Conservation (phyloP, 1,284 basidiomycete genomes). For the Apiotrichum gamsii region DNA sequence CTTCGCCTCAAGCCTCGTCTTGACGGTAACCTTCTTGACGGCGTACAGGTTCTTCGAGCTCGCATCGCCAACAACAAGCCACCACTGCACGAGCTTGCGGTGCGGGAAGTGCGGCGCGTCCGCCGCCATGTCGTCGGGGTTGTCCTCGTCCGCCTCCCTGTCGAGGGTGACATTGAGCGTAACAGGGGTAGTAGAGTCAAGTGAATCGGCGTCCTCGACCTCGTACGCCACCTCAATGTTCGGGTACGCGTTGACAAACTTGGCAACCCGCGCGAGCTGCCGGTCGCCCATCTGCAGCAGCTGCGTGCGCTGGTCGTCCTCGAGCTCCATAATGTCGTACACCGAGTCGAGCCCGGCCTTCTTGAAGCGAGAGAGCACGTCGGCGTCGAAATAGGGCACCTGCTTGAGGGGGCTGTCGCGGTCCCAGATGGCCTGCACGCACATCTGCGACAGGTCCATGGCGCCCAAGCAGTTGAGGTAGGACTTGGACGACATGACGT, state of each 20-base stretch:
- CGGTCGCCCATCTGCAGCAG: slow-evolving; percentile 76
- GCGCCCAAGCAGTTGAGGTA: slow-evolving; percentile 91
- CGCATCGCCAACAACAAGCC: slow-evolving; percentile 86
- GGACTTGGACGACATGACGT: slow-evolving; percentile 95
- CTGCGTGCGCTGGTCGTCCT: slow-evolving; percentile 76
- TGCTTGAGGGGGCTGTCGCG: slow-evolving; percentile 89
- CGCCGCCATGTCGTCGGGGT: slow-evolving; percentile 66
- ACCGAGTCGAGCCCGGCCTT: slow-evolving; percentile 73
- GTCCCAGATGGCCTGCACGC: slow-evolving; percentile 97
- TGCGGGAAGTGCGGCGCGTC: slow-evolving; percentile 86
- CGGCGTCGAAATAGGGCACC: slow-evolving; percentile 88
- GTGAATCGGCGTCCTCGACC: slow-evolving; percentile 69
- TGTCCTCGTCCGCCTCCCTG: slow-evolving; percentile 72
- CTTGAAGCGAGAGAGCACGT: slow-evolving; percentile 81
- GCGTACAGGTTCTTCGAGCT: slow-evolving; percentile 64
- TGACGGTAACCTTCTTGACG: slow-evolving; percentile 92
- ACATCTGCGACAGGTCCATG: slow-evolving; percentile 99
- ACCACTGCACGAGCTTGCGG: slow-evolving; percentile 93
- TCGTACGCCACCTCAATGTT: slow-evolving; percentile 77
- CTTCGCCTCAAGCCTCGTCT: slow-evolving; percentile 67
- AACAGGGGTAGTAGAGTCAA: slow-evolving; percentile 78
- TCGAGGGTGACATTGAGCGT: slow-evolving; percentile 70
- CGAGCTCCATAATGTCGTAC: slow-evolving; percentile 95
- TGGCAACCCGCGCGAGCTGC: slow-evolving; percentile 76
- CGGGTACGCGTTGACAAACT: slow-evolving; percentile 90